A percentile compares a stretch with the other conserved stretches of the same genome.
These are phyloP conservation scores for Ceratocystiopsis sp. DNA, from an alignment of 2,329 filamentous ascomycete species.

Conservation along the genomic window DNA sequence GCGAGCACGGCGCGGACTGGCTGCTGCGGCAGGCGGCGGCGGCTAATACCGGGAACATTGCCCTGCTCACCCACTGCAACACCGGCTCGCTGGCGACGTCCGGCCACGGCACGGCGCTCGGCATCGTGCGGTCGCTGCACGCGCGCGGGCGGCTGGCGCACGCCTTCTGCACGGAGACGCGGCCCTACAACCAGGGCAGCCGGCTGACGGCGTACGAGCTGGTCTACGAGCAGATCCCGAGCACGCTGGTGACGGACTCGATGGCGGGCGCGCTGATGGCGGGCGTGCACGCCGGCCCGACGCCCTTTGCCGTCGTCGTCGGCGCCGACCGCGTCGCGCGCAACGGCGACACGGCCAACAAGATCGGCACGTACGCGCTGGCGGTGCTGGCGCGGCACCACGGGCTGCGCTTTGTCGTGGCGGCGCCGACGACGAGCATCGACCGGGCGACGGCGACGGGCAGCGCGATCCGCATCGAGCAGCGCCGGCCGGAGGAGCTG, in stretches of 20 bases:
- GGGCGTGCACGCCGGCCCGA: slow-evolving; percentile 40
- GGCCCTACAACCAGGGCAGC: slow-evolving; percentile 95
- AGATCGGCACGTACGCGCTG: slow-evolving; percentile 88
- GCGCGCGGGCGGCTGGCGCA: slow-evolving; percentile 49
- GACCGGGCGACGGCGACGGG: slow-evolving; percentile 69
- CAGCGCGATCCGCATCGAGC: slow-evolving; percentile 72
- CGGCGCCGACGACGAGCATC: slow-evolving; percentile 86
- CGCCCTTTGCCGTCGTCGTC: slow-evolving; percentile 76
- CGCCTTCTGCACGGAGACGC: slow-evolving; percentile 91
- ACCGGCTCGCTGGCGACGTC: slow-evolving; percentile 93
- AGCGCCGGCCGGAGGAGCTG: slow-evolving; percentile 66
- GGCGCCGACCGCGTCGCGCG: slow-evolving; percentile 89
- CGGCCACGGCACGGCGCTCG: slow-evolving; percentile 90
- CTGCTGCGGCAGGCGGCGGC: slow-evolving; percentile 43
- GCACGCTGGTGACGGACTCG: slow-evolving; percentile 85
- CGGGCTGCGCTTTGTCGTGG: slow-evolving; percentile 85
- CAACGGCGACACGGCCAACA: slow-evolving; percentile 96
- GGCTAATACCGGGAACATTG: slow-evolving; percentile 31
- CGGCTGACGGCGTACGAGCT: slow-evolving; percentile 90
- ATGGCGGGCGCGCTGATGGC: slow-evolving; percentile 82
- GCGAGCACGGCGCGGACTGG: slow-evolving; percentile 69
- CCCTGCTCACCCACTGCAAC: slow-evolving; percentile 95
- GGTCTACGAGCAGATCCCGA: slow-evolving; percentile 81
- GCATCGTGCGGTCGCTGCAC: slow-evolving; percentile 76
- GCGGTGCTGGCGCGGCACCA: slow-evolving; percentile 83